Evolutionary conservation across 495 filamentous ascomycete genomes (phyloP).

Genomic region (Bathelium albidoporum): DNA sequence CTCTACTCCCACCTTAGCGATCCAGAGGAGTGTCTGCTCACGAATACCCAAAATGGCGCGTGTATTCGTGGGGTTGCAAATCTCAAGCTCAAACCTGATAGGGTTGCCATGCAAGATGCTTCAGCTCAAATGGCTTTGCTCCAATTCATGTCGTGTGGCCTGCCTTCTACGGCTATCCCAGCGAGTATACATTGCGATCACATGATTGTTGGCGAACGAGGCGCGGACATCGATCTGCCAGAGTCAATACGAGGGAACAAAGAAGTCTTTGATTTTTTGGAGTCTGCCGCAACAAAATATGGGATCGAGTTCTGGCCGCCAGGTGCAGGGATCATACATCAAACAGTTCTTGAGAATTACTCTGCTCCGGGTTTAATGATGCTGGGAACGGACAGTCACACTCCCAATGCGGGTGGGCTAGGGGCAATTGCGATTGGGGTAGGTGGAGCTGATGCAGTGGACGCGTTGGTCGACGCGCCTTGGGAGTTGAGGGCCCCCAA

Average conservation of each 20-base stretch:
- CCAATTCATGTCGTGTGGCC: constrained; percentile 95
- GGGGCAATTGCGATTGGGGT: constrained; percentile 95
- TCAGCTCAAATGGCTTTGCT: constrained; percentile 96
- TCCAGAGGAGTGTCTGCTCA: constrained; percentile 71
- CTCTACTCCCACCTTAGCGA: constrained; percentile 91
- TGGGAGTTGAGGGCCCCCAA: constrained; percentile 96
- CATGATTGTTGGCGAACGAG: constrained; percentile 90
- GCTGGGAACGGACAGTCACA: constrained; percentile 98
- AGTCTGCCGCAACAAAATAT: constrained; percentile 89
- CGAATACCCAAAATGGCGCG: constrained; percentile 68
- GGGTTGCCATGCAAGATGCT: constrained; percentile 98
- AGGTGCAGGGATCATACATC: constrained; percentile 97
- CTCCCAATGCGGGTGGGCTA: constrained; percentile 88
- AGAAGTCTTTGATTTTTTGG: constrained; percentile 95
- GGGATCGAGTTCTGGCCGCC: constrained; percentile 99
- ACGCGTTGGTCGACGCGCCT: constrained; percentile 88
- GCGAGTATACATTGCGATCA: constrained; percentile 98
- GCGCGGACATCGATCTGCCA: constrained; percentile 79
- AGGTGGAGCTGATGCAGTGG: constrained; percentile 92
- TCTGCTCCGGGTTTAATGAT: constrained; percentile 97
- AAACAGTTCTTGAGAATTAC: constrained; percentile 97
- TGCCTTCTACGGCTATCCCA: constrained; percentile 85
- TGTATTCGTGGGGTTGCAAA: constrained; percentile 79
- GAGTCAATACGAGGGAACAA: constrained; percentile 83
- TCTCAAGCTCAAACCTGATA: constrained; percentile 93